These are phyloP conservation scores for Conringia planisiliqua DNA, from an alignment of 345 rosid species.

Conservation along the genomic window DNA sequence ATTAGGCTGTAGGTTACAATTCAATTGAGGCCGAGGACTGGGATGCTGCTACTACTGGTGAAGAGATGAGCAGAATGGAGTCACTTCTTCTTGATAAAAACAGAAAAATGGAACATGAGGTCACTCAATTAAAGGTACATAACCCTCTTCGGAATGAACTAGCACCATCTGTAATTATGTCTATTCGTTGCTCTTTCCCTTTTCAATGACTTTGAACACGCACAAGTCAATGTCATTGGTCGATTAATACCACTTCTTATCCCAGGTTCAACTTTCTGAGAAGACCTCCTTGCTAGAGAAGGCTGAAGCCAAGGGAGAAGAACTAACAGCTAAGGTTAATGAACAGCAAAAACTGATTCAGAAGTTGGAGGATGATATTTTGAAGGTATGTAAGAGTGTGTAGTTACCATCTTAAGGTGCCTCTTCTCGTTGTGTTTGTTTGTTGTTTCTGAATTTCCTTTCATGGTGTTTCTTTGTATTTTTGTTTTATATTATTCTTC, in stretches of 20 bases:
- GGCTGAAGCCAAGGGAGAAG: constrained; percentile 67
- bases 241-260: not conserved
- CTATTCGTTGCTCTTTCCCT: not conserved
- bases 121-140: constrained; percentile 82
- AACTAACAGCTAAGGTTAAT: constrained; percentile 62
- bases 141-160: not conserved
- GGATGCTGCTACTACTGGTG: constrained; percentile 90
- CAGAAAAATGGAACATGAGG: constrained; percentile 94
- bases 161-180: constrained; percentile 6
- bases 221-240: not conserved
- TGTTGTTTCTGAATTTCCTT: not conserved
- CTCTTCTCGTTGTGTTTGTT: not conserved
- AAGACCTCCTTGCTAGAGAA: constrained; percentile 66
- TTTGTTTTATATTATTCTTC: not conserved
- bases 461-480: not conserved
- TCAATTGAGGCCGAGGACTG: constrained; percentile 99
- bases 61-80: constrained; percentile 99
- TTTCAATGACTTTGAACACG: not conserved
- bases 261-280: constrained; percentile 85
- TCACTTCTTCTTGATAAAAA: constrained; percentile 98
- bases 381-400: constrained; percentile 57
- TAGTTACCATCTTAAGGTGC: not conserved
- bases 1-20: constrained; percentile 94
- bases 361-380: constrained; percentile 94
- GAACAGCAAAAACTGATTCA: constrained; percentile 88